These are phyloP conservation scores for Podaxis sp. DNA, from an alignment of 768 basidiomycete species.

Conservation along the genomic window DNA sequence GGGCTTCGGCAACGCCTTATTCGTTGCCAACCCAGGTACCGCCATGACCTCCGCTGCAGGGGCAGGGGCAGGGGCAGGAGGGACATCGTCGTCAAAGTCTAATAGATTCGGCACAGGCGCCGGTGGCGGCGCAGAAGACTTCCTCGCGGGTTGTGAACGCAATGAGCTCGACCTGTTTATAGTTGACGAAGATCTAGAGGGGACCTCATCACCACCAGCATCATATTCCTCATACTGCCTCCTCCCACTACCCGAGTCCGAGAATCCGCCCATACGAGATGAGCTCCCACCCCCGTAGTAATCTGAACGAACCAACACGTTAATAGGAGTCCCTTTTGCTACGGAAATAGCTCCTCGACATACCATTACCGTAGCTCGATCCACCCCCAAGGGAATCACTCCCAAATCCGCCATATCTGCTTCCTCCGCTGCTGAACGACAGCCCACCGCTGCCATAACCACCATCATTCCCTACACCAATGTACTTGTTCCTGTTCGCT, in stretches of 20 bases:
- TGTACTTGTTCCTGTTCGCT: constrained; percentile 85
- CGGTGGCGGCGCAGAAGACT: constrained; percentile 40
- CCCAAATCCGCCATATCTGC: constrained; percentile 46
- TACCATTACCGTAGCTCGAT: constrained; percentile 27
- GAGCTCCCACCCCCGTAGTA: constrained; percentile 42
- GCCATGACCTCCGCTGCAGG: constrained; percentile 1
- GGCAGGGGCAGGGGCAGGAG: constrained; percentile 30
- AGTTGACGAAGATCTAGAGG: constrained; percentile 30
- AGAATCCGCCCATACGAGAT: constrained; percentile 43
- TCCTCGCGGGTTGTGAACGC: constrained; percentile 32
- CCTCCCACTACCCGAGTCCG: constrained; percentile 47
- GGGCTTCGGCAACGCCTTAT: constrained; percentile 55
- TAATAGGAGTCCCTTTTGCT: neutral
- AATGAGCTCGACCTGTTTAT: constrained; percentile 32
- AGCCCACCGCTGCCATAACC: constrained; percentile 42
- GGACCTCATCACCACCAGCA: constrained; percentile 86
- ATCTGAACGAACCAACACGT: constrained; percentile 26
- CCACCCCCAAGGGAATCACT: constrained; percentile 38
- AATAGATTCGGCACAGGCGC: constrained; percentile 69
- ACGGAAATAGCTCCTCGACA: no score
- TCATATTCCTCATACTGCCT: constrained; percentile 91
- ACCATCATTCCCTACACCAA: constrained; percentile 82
- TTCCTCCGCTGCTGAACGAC: constrained; percentile 27
- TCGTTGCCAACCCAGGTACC: constrained; percentile 31
- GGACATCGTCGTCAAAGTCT: constrained; percentile 72